Base-by-base conservation (phyloP, 306 rosid genomes). In the Delonix regia region DNA sequence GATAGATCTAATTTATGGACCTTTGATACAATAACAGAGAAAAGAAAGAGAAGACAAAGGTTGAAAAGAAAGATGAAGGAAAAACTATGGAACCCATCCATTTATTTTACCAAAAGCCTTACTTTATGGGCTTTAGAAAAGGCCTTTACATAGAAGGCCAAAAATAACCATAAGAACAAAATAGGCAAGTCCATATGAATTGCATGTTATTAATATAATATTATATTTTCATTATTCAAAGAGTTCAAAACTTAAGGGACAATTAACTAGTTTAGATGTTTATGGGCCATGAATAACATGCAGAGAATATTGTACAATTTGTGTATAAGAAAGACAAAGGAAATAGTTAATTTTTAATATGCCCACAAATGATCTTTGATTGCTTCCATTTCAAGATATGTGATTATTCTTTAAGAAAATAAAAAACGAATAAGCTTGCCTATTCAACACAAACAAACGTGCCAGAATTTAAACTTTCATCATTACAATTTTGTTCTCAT, bases 221-320 rank as follows among this genome's bases (percentile, higher is more conserved):
- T n/a, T n/a, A n/a, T n/a, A n/a, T n/a, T n/a, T n/a, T n/a, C n/a
- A n/a, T n/a, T n/a, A n/a, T n/a, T n/a, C n/a, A n/a, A n/a, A n/a
- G n/a, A n/a, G n/a, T n/a, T n/a, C n/a, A n/a, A n/a, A n/a, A n/a
- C n/a, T n/a, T n/a, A n/a, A n/a, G 53, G 63, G 73, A 86, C 82
- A 73, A 77, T 78, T 34, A 49, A 62, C 71, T 62, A 9, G 69
- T 82, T 84, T 82, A 90, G 90, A 84, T 73, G 79, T 38, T 85
- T 78, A 74, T 80, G 57, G 60, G 71, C 75, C 79, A 70, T 81
- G 81, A 86, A 84, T 78, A 74, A 79, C 72, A 51, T 53, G 81
- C 77, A 70, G 78, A 60, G 73, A 83, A 81, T 83, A 86, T 55
- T 81, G 88, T 81, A 61, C 78, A 84, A 71, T 62, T 73, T 70